These are phyloP conservation scores for Plasmodium gonderi DNA, from an alignment of 169 alveolate genomes.

Conservation along the genomic window DNA sequence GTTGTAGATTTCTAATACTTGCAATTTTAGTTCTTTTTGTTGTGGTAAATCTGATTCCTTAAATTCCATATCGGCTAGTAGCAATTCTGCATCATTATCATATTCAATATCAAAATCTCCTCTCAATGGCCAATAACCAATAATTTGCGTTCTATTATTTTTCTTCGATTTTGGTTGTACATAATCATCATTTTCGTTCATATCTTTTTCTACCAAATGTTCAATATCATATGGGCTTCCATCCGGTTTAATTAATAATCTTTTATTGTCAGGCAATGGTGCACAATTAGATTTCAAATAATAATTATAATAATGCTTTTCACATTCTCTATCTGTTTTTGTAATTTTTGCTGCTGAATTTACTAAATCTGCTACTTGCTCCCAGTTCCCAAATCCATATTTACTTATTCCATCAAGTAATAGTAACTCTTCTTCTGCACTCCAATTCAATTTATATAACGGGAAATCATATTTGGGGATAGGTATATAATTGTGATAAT, in stretches of 20 bases:
- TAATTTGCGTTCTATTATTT: constrained; percentile 86
- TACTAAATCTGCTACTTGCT: constrained; percentile 82
- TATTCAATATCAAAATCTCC: constrained; percentile 98
- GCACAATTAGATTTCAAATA: constrained; percentile 86
- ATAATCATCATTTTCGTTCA: constrained; percentile 48
- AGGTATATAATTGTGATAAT: constrained; percentile 90
- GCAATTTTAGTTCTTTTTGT: constrained; percentile 86
- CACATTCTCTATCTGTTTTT: constrained; percentile 87
- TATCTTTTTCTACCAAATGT: constrained; percentile 34
- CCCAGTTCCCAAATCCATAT: constrained; percentile 94
- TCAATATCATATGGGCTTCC: constrained; percentile 70
- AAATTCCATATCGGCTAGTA: constrained; percentile 98
- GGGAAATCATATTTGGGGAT: constrained; percentile 91
- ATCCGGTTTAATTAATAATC: constrained; percentile 54
- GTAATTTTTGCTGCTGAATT: constrained; percentile 79
- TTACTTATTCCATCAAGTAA: constrained; percentile 92
- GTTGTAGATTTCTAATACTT: constrained; percentile 90
- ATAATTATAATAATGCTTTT: constrained; percentile 83
- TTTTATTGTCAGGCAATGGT: constrained; percentile 83
- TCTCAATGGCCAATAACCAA: constrained; percentile 97
- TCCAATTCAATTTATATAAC: constrained; percentile 87
- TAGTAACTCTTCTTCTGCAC: constrained; percentile 92
- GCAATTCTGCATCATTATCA: constrained; percentile 98
- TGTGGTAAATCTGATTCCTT: constrained; percentile 88
- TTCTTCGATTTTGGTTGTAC: constrained; percentile 75